Base-by-base conservation (phyloP, 2,329 filamentous ascomycete species). In the Fusarium burgessii region DNA sequence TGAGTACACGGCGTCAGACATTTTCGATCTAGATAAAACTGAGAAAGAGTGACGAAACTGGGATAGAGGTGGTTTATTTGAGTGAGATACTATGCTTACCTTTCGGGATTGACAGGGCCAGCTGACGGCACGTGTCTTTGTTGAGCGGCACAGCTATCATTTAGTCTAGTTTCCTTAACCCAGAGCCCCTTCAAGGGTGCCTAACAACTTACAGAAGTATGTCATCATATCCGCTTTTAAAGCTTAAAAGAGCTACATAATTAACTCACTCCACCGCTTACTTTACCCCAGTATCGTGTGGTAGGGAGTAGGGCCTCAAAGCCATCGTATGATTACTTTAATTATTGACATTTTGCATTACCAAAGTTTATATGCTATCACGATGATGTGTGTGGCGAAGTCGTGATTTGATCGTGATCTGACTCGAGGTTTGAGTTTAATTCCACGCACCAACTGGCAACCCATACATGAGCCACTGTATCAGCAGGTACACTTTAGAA, bases 401-500 rank as follows among this genome's bases (percentile, higher is more conserved):
- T 4, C 6, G 15, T 36, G 14, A 25, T 36, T 15, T 36, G 20
- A 18, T 4, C 6, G 15, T 36, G 14, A 25, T 36, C 11, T 36
- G 20, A 13, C 32, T 36, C 1, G 25, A 3, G 17, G 15, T 6
- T 12, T 25, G 20, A 50, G 20, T 4, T 25, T 50, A 15, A 25
- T 0, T 35, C 18, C 12, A 6, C 3, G 2, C 10, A 8, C 0
- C 15, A n/a, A 13, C 20, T 29, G 29, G 11, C 2, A 7, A 7
- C 11, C 2, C 20, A 6, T 1, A 3, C 3, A 15, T 11, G 4
- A 17, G 32, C 9, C 1, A 13, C 0, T 33, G 1, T 8, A 36
- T 15, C 20, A 20, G 13, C 6, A 14, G 6, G 1, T 2, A 1
- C 7, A 8, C 0, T 6, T 10, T 11, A 0, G 3, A 35, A 20